Percentiles rank a stretch among this genome's conserved stretches.
Evolutionary conservation across 2,329 filamentous ascomycete species (phyloP).

Genomic region (Fusarium coffeatum): DNA sequence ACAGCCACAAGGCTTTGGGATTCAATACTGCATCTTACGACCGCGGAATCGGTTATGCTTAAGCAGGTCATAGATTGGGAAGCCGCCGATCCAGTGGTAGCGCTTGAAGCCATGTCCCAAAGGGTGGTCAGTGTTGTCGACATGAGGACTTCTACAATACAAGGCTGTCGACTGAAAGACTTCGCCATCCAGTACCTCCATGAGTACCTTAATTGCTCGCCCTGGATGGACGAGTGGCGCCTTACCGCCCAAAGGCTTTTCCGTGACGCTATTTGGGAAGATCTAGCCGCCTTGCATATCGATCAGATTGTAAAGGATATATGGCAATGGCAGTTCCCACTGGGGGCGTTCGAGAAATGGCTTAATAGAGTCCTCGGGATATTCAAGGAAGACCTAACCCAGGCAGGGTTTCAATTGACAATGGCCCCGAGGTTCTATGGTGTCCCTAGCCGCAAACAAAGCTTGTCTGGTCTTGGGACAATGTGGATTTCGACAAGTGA

Average conservation of each 20-base stretch:
- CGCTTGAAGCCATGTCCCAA: not conserved
- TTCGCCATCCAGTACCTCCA: not conserved
- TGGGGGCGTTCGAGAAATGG: not conserved
- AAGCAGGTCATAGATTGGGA: too few relatives aligned
- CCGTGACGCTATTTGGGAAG: not conserved
- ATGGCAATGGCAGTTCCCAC: rapidly evolving
- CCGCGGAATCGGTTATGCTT: too few relatives aligned
- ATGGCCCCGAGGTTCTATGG: too few relatives aligned
- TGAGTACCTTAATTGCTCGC: not conserved
- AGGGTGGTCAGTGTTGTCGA: too few relatives aligned
- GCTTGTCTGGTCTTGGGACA: rapidly evolving
- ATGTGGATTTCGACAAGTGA: rapidly evolving
- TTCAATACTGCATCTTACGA: too few relatives aligned
- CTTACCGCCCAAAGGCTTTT: not conserved
- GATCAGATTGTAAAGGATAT: rapidly evolving
- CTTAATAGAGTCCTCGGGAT: rapidly evolving
- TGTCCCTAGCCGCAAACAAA: not conserved
- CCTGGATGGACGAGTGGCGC: not conserved
- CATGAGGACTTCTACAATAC: too few relatives aligned
- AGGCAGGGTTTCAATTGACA: not conserved
- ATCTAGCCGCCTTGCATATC: rapidly evolving
- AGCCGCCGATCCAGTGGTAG: rapidly evolving
- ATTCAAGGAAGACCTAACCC: conserved; percentile 1
- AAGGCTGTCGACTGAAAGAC: not conserved
- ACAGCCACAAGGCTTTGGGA: too few relatives aligned